Evolutionary conservation across 495 filamentous ascomycete genomes (phyloP).

Genomic region (Tirmania nivea): DNA sequence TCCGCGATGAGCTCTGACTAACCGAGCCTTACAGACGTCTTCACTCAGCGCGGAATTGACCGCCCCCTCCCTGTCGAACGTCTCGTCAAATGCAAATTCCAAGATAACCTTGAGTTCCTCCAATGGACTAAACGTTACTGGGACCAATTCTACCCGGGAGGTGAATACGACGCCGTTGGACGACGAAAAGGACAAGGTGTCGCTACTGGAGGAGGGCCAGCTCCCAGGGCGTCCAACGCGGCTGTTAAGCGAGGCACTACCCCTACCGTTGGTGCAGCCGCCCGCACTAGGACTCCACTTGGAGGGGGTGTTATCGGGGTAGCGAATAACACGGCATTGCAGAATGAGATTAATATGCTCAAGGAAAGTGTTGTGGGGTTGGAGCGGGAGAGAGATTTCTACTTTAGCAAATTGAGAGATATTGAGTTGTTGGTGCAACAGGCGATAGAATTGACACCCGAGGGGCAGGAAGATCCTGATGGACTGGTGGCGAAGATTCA

Average conservation of each 20-base stretch:
- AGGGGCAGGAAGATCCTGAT: slow-evolving; percentile 80
- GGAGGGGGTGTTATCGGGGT: slow-evolving; percentile 36
- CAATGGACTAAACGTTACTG: slow-evolving; percentile 92
- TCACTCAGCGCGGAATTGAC: slow-evolving; percentile 66
- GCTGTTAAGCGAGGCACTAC: slow-evolving; percentile 50
- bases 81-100: slow-evolving; percentile 96
- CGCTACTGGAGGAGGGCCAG: slow-evolving; percentile 28
- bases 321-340: slow-evolving; percentile 40
- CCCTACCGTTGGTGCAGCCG: slow-evolving; percentile 37
- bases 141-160: slow-evolving; percentile 94
- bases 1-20: not conserved
- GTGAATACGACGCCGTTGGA: slow-evolving; percentile 76
- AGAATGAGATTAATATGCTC: slow-evolving; percentile 59
- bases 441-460: slow-evolving; percentile 71
- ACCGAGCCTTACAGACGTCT: slow-evolving; percentile 36
- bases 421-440: slow-evolving; percentile 87
- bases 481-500: slow-evolving; percentile 85
- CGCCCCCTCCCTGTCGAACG: slow-evolving; percentile 68
- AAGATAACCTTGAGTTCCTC: slow-evolving; percentile 97
- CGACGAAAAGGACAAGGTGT: slow-evolving; percentile 62
- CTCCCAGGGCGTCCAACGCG: slow-evolving; percentile 25
- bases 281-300: slow-evolving; percentile 26
- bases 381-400: slow-evolving; percentile 91
- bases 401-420: slow-evolving; percentile 93
- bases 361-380: slow-evolving; percentile 73